Conservation (phyloP, 2,329 filamentous ascomycete genomes). For the Calonectria henricotiae region DNA sequence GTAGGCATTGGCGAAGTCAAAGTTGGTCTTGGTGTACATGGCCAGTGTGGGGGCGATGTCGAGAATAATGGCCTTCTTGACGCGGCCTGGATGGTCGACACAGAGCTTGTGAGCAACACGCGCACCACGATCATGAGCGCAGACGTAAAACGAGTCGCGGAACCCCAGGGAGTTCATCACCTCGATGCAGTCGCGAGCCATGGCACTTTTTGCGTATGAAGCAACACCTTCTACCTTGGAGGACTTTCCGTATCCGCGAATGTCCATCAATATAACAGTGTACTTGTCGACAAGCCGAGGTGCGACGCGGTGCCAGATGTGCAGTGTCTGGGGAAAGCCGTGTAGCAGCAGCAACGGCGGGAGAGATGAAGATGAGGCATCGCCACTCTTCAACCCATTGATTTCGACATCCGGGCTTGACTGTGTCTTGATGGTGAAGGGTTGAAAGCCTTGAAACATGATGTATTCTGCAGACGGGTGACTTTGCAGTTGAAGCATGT, state of each 20-base stretch:
- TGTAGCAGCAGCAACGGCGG: constrained; percentile 67
- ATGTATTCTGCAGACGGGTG: background rate
- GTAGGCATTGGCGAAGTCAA: constrained; percentile 66
- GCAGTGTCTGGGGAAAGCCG: constrained; percentile 69
- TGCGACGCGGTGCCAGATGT: constrained; percentile 68
- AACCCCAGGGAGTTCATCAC: constrained; percentile 65
- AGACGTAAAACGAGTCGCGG: constrained; percentile 62
- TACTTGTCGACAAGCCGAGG: constrained; percentile 60
- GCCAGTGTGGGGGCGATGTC: constrained; percentile 72
- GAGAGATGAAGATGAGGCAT: constrained; percentile 51
- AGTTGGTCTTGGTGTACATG: constrained; percentile 66
- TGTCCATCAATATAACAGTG: constrained; percentile 65
- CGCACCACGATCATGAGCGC: constrained; percentile 73
- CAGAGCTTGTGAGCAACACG: constrained; percentile 70
- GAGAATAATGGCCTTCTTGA: constrained; percentile 64
- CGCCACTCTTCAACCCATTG: constrained; percentile 60
- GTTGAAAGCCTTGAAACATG: constrained; percentile 61
- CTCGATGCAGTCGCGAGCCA: constrained; percentile 65
- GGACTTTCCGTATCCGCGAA: constrained; percentile 69
- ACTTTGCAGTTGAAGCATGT: background rate
- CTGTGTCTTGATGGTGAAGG: constrained; percentile 60
- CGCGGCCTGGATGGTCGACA: constrained; percentile 63
- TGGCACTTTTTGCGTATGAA: constrained; percentile 65
- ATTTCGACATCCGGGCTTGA: constrained; percentile 61
- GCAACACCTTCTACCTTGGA: constrained; percentile 61